phyloP scores from a whole-genome alignment of 2,329 filamentous ascomycete species.

The Xylariaceae sp. region DNA sequence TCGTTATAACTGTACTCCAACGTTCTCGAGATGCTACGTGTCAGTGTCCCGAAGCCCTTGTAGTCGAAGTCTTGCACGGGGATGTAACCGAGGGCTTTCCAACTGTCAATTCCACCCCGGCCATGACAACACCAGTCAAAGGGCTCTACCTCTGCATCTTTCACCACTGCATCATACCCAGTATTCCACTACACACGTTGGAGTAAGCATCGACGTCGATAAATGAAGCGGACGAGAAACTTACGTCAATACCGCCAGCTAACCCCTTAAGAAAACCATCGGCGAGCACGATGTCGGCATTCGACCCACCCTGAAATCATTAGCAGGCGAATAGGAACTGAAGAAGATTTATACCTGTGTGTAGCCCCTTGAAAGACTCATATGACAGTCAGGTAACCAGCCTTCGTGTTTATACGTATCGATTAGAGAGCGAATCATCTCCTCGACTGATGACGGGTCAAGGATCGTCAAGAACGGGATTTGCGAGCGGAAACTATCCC shows the following conservation, averaged over 20 bases:
- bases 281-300: constrained; percentile 63
- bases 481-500: constrained; percentile 65
- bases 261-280: constrained; percentile 66
- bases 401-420: constrained; percentile 66
- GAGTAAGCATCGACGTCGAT: constrained; percentile 14
- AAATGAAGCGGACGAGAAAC: not conserved
- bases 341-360: constrained; percentile 45
- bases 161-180: constrained; percentile 65
- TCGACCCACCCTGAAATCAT: constrained; percentile 58
- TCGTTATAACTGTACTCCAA: constrained; percentile 77
- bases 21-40: constrained; percentile 64
- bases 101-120: constrained; percentile 63
- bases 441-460: constrained; percentile 57
- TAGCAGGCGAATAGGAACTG: not conserved
- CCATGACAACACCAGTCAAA: constrained; percentile 65
- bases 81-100: constrained; percentile 67
- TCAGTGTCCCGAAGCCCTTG: constrained; percentile 62
- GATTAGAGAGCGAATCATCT: constrained; percentile 65
- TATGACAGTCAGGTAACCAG: constrained; percentile 68
- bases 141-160: constrained; percentile 67
- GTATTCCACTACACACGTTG: constrained; percentile 49
- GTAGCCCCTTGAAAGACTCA: constrained; percentile 68
- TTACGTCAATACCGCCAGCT: constrained; percentile 47
- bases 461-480: constrained; percentile 64
- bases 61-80: constrained; percentile 63